Conservation (phyloP, 352 stramenopile species). For the Phytopythium kandeliae region DNA sequence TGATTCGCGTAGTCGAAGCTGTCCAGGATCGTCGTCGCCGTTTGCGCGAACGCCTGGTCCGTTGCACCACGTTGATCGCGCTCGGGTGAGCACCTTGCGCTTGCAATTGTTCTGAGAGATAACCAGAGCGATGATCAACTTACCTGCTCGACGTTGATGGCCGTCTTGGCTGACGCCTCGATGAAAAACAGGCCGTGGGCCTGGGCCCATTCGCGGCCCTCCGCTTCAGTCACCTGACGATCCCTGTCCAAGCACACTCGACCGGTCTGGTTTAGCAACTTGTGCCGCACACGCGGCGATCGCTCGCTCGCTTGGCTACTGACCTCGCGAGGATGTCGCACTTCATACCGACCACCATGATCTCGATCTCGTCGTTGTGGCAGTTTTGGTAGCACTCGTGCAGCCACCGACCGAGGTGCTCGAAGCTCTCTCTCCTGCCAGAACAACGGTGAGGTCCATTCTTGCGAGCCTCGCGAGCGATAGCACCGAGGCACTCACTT, state of each 20-base stretch:
- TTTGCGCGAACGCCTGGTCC: constrained; percentile 70
- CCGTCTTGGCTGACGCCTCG: constrained; percentile 79
- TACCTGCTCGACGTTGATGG: constrained; percentile 76
- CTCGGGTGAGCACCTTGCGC: constrained; percentile 2
- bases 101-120: neutral
- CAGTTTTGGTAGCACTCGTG: constrained; percentile 84
- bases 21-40: constrained; percentile 60
- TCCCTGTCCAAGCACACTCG: constrained; percentile 19
- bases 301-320: neutral
- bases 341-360: constrained; percentile 87
- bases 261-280: neutral
- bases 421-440: constrained; percentile 62
- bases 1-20: constrained; percentile 73
- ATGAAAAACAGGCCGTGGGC: constrained; percentile 75
- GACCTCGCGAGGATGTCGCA: constrained; percentile 48
- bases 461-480: no score
- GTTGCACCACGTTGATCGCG: no score
- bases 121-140: neutral
- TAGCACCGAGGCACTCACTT: constrained; percentile 20
- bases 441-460: neutral
- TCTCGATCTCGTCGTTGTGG: constrained; percentile 77
- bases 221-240: constrained; percentile 59
- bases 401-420: constrained; percentile 69
- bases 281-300: neutral
- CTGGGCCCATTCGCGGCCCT: constrained; percentile 57